Evolutionary conservation across 176 grass and related monocot genomes (phyloP).

Genomic region (Phyllostachys edulis): DNA sequence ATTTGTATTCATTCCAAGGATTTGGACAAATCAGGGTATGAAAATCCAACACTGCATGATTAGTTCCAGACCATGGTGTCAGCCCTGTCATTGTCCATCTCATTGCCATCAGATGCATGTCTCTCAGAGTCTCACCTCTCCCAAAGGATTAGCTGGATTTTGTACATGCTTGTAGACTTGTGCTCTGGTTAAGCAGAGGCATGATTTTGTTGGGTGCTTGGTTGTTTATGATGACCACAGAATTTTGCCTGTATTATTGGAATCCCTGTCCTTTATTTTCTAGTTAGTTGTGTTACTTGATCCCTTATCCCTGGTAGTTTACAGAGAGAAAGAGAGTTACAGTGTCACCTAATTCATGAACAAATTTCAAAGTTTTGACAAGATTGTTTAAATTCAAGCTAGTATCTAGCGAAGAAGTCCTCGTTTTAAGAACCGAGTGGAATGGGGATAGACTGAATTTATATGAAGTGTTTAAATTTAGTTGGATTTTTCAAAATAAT

Average conservation of each 20-base stretch:
- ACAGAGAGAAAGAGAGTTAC: not conserved
- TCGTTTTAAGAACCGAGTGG: not conserved
- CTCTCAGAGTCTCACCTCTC: conserved; percentile 27
- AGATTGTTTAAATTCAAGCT: no score
- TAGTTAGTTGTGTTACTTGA: not conserved
- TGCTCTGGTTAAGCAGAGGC: conserved; percentile 24
- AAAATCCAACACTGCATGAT: conserved; percentile 55
- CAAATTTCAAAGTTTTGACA: not conserved
- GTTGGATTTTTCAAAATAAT: not conserved
- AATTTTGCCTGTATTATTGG: not conserved
- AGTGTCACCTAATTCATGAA: not conserved
- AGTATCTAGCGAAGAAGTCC: not conserved
- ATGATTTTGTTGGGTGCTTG: conserved; percentile 24
- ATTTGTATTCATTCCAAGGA: conserved; percentile 41
- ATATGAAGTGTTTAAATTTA: not conserved
- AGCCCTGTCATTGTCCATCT: conserved; percentile 57
- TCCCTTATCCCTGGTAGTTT: not conserved
- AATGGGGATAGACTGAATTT: not conserved
- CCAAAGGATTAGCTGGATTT: conserved; percentile 53
- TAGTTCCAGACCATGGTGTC: conserved; percentile 51
- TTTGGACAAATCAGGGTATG: conserved; percentile 43
- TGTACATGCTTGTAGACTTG: conserved; percentile 32
- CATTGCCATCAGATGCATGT: conserved; percentile 48
- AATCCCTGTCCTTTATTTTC: not conserved
- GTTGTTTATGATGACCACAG: not conserved